Evolutionary conservation across 495 filamentous ascomycete genomes (phyloP).

Genomic region (Neurospora sp.): DNA sequence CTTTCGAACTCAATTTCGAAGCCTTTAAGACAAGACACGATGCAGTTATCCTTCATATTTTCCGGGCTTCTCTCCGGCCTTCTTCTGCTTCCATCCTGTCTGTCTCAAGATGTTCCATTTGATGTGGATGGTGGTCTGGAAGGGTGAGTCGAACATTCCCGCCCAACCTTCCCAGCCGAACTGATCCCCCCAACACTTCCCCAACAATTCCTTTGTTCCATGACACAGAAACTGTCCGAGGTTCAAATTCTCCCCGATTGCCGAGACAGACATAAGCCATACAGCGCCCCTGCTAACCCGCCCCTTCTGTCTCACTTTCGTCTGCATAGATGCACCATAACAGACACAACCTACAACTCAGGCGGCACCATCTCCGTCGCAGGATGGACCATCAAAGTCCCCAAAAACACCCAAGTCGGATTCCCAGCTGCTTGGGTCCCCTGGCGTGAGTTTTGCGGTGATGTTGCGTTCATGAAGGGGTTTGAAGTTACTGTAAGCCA

Average conservation of each 20-base stretch:
- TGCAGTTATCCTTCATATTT: background rate
- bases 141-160: background rate
- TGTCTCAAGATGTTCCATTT: background rate
- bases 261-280: background rate
- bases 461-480: slow-evolving; percentile 12
- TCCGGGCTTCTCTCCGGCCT: background rate
- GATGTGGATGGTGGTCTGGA: background rate
- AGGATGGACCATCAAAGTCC: slow-evolving; percentile 28
- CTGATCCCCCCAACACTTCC: background rate
- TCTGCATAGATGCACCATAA: slow-evolving; percentile 17
- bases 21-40: background rate
- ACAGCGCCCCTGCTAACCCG: background rate
- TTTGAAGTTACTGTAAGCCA: slow-evolving; percentile 23
- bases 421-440: slow-evolving; percentile 30
- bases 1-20: background rate
- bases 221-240: background rate
- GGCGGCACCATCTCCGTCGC: slow-evolving; percentile 29
- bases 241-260: background rate
- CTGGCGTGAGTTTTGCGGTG: slow-evolving; percentile 24
- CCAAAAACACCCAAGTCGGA: slow-evolving; percentile 31
- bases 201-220: background rate
- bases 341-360: slow-evolving; percentile 22
- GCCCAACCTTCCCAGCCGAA: too few relatives aligned
- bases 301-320: background rate
- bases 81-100: background rate